Percentiles rank a stretch among this genome's conserved stretches.
Conservation (phyloP, 176 grass and related monocot species). For the Avena atlantica region DNA sequence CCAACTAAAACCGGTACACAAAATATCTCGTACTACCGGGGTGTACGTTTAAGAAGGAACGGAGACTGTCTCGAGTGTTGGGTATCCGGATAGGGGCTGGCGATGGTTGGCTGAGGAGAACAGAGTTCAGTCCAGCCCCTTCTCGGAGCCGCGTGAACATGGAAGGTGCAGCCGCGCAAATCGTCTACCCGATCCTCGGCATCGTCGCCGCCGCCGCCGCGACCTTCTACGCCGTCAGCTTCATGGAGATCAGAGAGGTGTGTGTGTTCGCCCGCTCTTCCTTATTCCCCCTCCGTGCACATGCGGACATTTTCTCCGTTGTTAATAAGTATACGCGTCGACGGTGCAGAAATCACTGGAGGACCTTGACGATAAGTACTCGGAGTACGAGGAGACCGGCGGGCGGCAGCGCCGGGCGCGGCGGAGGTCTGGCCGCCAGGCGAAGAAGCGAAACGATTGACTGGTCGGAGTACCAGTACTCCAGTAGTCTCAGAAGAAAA, state of each 20-base stretch:
- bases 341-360: conserved; percentile 74
- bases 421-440: conserved; percentile 66
- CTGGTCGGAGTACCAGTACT: background rate
- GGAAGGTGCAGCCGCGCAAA: conserved; percentile 54
- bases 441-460: conserved; percentile 52
- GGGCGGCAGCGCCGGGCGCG: conserved; percentile 65
- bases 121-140: background rate
- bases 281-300: background rate
- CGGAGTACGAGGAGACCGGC: conserved; percentile 43
- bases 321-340: background rate
- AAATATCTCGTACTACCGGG: background rate
- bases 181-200: conserved; percentile 65
- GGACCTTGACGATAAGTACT: conserved; percentile 69
- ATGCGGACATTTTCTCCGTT: background rate
- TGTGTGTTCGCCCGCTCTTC: background rate
- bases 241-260: conserved; percentile 78
- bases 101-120: conserved; percentile 23
- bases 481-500: background rate
- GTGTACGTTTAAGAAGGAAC: background rate
- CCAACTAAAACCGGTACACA: no score
- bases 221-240: conserved; percentile 92
- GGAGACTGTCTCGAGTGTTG: background rate
- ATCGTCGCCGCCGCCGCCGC: conserved; percentile 68
- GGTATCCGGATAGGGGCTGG: conserved; percentile 37
- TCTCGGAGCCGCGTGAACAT: conserved; percentile 7